Conservation (phyloP, 2,329 filamentous ascomycete genomes). For the Coniochaeta pulveracea region DNA sequence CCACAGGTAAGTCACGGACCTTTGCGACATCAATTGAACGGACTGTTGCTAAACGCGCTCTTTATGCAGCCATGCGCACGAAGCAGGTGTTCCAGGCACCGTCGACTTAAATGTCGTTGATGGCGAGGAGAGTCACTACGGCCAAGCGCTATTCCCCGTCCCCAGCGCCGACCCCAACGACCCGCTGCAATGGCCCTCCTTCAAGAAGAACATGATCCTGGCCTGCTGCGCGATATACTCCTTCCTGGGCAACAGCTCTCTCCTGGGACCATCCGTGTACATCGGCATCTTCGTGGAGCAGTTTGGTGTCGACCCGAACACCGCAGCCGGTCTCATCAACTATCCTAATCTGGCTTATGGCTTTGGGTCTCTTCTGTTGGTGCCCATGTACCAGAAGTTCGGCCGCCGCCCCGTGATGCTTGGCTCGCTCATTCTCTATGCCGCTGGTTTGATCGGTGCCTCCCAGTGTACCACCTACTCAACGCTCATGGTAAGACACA, state of each 20-base stretch:
- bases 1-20: background rate
- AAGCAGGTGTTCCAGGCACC: conserved; percentile 43
- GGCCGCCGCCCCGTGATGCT: conserved; percentile 26
- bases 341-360: conserved; percentile 50
- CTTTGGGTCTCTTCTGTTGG: conserved; percentile 34
- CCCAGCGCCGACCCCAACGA: conserved; percentile 48
- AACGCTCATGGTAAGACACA: conserved; percentile 18
- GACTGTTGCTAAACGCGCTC: background rate
- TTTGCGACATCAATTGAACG: background rate
- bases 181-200: conserved; percentile 32
- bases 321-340: conserved; percentile 39
- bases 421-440: conserved; percentile 22
- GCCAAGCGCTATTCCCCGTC: conserved; percentile 47
- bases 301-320: conserved; percentile 33
- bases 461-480: conserved; percentile 19
- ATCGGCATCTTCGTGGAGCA: conserved; percentile 37
- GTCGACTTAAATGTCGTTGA: conserved; percentile 32
- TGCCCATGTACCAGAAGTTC: conserved; percentile 38
- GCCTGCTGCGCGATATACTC: conserved; percentile 40
- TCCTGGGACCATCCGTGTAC: conserved; percentile 43
- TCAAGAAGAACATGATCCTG: conserved; percentile 43
- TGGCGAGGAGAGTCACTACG: conserved; percentile 37
- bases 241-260: conserved; percentile 41
- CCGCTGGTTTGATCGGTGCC: conserved; percentile 21
- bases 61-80: conserved; percentile 40